phyloP scores from a whole-genome alignment of 192 early-diverging fungal genomes.

The Cetraspora pellucida region DNA sequence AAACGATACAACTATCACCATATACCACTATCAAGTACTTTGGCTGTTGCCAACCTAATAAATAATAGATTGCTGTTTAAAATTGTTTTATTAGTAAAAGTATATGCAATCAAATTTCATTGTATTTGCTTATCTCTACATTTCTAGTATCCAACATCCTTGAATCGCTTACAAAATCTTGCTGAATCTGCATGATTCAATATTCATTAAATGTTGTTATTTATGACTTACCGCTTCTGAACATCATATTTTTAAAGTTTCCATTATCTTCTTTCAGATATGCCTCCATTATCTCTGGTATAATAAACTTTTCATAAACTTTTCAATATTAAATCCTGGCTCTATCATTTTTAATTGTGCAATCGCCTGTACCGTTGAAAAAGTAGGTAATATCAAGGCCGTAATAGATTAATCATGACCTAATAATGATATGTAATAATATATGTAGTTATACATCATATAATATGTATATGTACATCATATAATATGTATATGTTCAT shows the following conservation, averaged over 20 bases:
- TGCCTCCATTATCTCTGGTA: conserved; percentile 96
- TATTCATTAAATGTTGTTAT: conserved; percentile 43
- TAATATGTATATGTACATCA: no score
- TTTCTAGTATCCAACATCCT: conserved; percentile 91
- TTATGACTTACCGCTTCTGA: conserved; percentile 76
- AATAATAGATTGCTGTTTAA: neutral
- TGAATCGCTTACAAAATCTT: conserved; percentile 91
- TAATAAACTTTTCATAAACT: conserved; percentile 86
- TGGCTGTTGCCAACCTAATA: conserved; percentile 73
- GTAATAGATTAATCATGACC: no score
- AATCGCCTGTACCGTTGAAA: conserved; percentile 87
- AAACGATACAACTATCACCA: conserved; percentile 87
- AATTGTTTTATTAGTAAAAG: neutral
- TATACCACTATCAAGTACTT: conserved; percentile 90
- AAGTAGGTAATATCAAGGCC: no score
- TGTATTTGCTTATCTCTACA: conserved; percentile 62
- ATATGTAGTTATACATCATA: no score
- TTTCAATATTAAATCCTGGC: conserved; percentile 81
- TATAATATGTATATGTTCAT: no score
- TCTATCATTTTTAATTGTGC: conserved; percentile 82
- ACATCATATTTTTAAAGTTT: conserved; percentile 89
- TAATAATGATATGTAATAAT: no score
- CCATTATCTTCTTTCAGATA: conserved; percentile 85
- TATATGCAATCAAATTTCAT: neutral
- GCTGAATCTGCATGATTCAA: conserved; percentile 82